Evolutionary conservation across 2,329 filamentous ascomycete genomes (phyloP).

Genomic region (Bipolaris bicolor): DNA sequence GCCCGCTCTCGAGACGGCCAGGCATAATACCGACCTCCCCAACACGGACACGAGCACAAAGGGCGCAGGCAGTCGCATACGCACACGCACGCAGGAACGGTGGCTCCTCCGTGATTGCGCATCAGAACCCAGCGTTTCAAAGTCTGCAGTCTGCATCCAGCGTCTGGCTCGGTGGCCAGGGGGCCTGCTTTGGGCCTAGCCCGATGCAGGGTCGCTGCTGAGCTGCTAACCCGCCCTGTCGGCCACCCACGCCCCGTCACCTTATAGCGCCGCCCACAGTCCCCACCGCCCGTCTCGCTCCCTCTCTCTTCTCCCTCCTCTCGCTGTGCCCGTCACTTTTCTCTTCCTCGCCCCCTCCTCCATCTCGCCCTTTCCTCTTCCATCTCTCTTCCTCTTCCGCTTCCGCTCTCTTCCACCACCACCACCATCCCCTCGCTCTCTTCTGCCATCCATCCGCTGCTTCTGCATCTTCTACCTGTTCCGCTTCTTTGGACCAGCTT

Average conservation of each 20-base stretch:
- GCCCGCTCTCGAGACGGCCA: neutral
- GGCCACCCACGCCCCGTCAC: conserved; percentile 25
- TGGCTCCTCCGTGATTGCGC: conserved; percentile 22
- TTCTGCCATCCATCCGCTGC: conserved; percentile 37
- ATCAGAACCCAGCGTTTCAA: conserved; percentile 34
- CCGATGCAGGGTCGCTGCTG: conserved; percentile 19
- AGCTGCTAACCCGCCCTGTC: conserved; percentile 6
- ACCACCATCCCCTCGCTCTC: conserved; percentile 23
- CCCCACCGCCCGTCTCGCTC: conserved; percentile 60
- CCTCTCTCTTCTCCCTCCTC: conserved; percentile 32
- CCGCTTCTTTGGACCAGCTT: conserved; percentile 40
- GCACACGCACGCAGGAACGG: conserved; percentile 24
- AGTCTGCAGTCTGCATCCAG: conserved; percentile 16
- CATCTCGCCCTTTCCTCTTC: conserved; percentile 60
- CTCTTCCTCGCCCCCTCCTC: conserved; percentile 21
- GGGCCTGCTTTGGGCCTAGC: conserved; percentile 15
- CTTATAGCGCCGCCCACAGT: conserved; percentile 28
- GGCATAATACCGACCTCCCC: no score
- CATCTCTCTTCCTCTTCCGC: conserved; percentile 8
- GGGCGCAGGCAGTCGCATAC: no score
- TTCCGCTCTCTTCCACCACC: conserved; percentile 27
- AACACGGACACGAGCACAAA: no score
- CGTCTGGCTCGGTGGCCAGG: conserved; percentile 11
- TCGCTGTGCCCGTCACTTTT: conserved; percentile 43
- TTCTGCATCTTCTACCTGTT: conserved; percentile 48